These are phyloP conservation scores for Bromus sterilis DNA, from an alignment of 176 grass and related monocot species.

Conservation along the genomic window DNA sequence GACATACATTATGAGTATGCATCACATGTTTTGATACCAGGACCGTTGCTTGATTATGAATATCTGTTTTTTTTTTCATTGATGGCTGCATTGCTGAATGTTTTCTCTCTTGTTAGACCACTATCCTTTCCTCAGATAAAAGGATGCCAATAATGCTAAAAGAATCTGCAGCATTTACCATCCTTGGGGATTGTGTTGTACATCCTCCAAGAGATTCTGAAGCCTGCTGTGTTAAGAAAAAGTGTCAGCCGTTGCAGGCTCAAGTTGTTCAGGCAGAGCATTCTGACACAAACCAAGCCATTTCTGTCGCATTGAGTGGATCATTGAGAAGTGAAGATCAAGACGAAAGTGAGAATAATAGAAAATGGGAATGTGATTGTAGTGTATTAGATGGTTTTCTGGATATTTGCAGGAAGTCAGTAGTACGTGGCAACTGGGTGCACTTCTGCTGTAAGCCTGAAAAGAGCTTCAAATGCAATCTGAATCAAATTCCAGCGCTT, in stretches of 20 bases:
- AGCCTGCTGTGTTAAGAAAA: slow-evolving; percentile 18
- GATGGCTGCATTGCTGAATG: slow-evolving; percentile 15
- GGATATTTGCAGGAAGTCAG: slow-evolving; percentile 44
- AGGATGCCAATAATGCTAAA: slow-evolving; percentile 54
- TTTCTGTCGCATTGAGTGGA: not conserved
- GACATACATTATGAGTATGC: not conserved
- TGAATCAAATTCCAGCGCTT: slow-evolving; percentile 42
- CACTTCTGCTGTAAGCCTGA: slow-evolving; percentile 32
- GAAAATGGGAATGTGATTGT: slow-evolving; percentile 32
- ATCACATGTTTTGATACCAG: not conserved
- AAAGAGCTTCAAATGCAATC: slow-evolving; percentile 25
- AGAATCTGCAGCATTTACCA: slow-evolving; percentile 41
- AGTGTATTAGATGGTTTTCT: slow-evolving; percentile 36
- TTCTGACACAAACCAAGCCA: slow-evolving; percentile 17
- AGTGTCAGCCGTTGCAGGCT: not conserved
- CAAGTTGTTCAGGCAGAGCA: slow-evolving; percentile 10
- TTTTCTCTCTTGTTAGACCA: slow-evolving; percentile 40
- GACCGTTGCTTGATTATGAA: not conserved
- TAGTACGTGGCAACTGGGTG: slow-evolving; percentile 52
- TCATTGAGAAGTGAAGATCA: slow-evolving; percentile 17
- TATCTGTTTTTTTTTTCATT: slow-evolving; percentile 6
- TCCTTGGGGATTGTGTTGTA: slow-evolving; percentile 50
- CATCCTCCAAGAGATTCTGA: slow-evolving; percentile 24
- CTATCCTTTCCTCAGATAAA: slow-evolving; percentile 47
- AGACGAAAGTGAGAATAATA: not conserved